Evolutionary conservation across 805 yeast genomes (phyloP).

Genomic region (Starmera quercuum): DNA sequence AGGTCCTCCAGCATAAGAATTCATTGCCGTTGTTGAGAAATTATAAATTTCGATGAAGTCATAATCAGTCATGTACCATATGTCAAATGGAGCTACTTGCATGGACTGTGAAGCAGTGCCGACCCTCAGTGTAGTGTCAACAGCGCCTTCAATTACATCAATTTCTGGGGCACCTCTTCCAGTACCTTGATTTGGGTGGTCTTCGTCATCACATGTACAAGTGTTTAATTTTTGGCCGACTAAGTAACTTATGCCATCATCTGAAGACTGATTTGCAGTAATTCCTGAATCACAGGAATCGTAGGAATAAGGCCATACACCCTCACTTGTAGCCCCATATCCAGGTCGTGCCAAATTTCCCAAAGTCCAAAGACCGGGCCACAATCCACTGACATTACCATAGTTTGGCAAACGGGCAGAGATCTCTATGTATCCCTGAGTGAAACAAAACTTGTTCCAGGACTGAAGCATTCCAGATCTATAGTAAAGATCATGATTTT

Average conservation of each 20-base stretch:
- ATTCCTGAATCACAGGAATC: conserved; percentile 43
- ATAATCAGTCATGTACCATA: conserved; percentile 46
- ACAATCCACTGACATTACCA: conserved; percentile 34
- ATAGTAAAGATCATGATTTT: conserved; percentile 36
- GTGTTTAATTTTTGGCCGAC: conserved; percentile 37
- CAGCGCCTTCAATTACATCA: conserved; percentile 41
- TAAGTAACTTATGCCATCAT: conserved; percentile 38
- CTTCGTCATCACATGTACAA: conserved; percentile 38
- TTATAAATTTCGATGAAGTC: conserved; percentile 36
- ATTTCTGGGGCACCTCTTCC: conserved; percentile 48
- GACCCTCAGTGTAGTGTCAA: conserved; percentile 21
- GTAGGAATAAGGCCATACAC: conserved; percentile 45
- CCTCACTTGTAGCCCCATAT: conserved; percentile 38
- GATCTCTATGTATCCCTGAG: conserved; percentile 35
- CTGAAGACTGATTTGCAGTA: conserved; percentile 39
- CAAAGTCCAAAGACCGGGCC: conserved; percentile 47
- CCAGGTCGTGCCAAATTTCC: conserved; percentile 45
- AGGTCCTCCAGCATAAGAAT: conserved; percentile 42
- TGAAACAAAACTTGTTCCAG: conserved; percentile 40
- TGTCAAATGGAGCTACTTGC: conserved; percentile 45
- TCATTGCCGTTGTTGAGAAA: conserved; percentile 32
- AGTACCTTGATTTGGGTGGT: conserved; percentile 38
- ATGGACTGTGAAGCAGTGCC: conserved; percentile 44
- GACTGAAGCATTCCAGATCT: conserved; percentile 41
- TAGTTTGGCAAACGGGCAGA: conserved; percentile 36